Base-by-base conservation (phyloP, 2,329 filamentous ascomycete species). In the Epichloe baconii region DNA sequence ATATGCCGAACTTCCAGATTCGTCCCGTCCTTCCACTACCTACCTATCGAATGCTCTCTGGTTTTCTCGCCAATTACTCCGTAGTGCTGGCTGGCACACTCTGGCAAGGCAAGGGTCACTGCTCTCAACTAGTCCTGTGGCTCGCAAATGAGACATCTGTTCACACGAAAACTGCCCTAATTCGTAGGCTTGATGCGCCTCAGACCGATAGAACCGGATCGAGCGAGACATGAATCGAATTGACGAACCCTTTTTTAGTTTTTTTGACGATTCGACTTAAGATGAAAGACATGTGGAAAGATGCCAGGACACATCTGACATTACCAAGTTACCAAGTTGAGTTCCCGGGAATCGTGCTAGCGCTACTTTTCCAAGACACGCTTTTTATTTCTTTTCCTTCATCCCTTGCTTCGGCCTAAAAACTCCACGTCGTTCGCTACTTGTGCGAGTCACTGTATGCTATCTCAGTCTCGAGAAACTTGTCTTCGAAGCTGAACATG, bases 151-250 rank as follows among this genome's bases (percentile, higher is more conserved):
- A 35, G 19, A 5, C 21, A 47, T 17, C 6, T 12, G 17, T 5
- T 38, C 36, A 6, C 21, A 47, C 12, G 37, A 38, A 17, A 31
- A 7, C 11, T 46, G 26, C 3, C 26, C 15, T n/a, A 23, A n/a
- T 19, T 34, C 21, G 11, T 19, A 21, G 10, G 38, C n/a, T 19
- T 23, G 11, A 43, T 19, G 19, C 41, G 17, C 17, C 45, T 8
- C 26, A 21, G 8, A 35, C 6, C n/a, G 21, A 43, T 23, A 35
- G 26, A 17, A 5, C 21, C 8, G n/a, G 26, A 42, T 42, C 38
- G 36, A 48, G 38, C 38, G 26, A 48, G 47, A 48, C 47, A 48
- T 48, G 47, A 40, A 43, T 17, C 26, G n/a, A 5, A 35, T n/a
- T 42, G 11, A 48, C 15, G 23, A 48, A 48, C 47, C 38, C 21